Conservation (phyloP, 495 filamentous ascomycete species). For the Parachaetomium inaequale region DNA sequence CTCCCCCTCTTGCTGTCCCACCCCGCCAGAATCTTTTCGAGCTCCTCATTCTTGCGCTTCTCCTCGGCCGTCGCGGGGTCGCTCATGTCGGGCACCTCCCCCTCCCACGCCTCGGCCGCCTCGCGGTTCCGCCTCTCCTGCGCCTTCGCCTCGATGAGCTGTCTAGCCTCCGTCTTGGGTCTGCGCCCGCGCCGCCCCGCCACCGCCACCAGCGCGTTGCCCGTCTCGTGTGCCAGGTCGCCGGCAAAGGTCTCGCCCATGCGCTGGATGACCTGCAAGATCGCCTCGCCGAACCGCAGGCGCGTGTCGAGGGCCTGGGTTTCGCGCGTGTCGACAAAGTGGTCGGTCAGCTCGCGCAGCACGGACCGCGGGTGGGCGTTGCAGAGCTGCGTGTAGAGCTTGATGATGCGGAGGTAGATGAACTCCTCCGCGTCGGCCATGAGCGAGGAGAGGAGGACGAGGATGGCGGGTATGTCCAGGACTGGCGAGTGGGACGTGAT, state of each 20-base stretch:
- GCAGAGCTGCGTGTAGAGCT: constrained; percentile 63
- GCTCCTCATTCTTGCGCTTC: constrained; percentile 48
- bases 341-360: constrained; percentile 61
- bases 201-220: constrained; percentile 60
- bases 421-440: constrained; percentile 70
- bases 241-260: constrained; percentile 60
- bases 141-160: constrained; percentile 46
- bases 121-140: constrained; percentile 48
- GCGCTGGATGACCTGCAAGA: constrained; percentile 65
- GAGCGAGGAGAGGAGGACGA: constrained; percentile 63
- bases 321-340: constrained; percentile 64
- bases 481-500: constrained; percentile 60
- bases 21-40: constrained; percentile 63
- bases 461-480: constrained; percentile 65
- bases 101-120: constrained; percentile 53
- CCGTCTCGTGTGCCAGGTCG: constrained; percentile 52
- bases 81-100: constrained; percentile 45
- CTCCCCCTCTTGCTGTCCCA: constrained; percentile 67
- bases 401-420: constrained; percentile 68
- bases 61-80: constrained; percentile 44
- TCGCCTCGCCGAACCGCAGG: constrained; percentile 68
- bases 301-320: constrained; percentile 57
- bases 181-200: constrained; percentile 61
- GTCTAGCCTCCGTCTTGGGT: constrained; percentile 50
- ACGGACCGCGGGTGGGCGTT: constrained; percentile 63